Evolutionary conservation across 495 filamentous ascomycete species (phyloP), one percentile per base, ranked within the genome.

Genomic region (Xylaria curta): DNA sequence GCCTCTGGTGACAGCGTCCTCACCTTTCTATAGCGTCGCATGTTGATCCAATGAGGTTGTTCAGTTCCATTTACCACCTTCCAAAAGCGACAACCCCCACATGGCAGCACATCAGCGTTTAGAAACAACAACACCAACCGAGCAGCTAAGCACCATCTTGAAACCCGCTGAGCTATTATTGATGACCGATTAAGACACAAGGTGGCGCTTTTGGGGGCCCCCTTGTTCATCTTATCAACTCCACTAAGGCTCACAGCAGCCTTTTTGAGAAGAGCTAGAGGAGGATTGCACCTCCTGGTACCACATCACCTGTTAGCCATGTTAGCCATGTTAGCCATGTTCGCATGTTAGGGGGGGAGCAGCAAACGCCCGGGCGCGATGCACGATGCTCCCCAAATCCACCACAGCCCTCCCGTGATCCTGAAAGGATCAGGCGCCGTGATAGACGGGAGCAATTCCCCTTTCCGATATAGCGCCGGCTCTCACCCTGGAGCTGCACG

Each of bases 401-500:
- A 38, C 10, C 33, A 28, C 33, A 6, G 42, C 13, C 36, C n/a
- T 15, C 44, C 46, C 44, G 65, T 49, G 42, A 54, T 44, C 31
- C n/a, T 26, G 2, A 17, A 1, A 56, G 65, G 65, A 67, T 56
- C 65, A 42, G 33, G 9, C 46, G 10, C 47, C 12, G 36, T 12
- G 21, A 44, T 10, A 21, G 44, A 31, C 65, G 31, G 33, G 31
- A 49, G 0, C 65, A 67, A 19, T 49, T 28, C 49, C 65, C 49
- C 47, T 44, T 56, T 67, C 36, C 65, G 65, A 53, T 56, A 56
- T 67, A 67, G 65, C 49, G 65, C 65, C 49, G 47, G 47, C 49
- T 56, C n/a, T 31, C 31, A 6, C 28, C 15, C 31, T 15, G 1
- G 49, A 36, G 6, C 46, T 66, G 24, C 58, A 21, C 58, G n/a